These are phyloP conservation scores for Anisogramma anomala DNA, from an alignment of 2,329 filamentous ascomycete species.

Conservation along the genomic window DNA sequence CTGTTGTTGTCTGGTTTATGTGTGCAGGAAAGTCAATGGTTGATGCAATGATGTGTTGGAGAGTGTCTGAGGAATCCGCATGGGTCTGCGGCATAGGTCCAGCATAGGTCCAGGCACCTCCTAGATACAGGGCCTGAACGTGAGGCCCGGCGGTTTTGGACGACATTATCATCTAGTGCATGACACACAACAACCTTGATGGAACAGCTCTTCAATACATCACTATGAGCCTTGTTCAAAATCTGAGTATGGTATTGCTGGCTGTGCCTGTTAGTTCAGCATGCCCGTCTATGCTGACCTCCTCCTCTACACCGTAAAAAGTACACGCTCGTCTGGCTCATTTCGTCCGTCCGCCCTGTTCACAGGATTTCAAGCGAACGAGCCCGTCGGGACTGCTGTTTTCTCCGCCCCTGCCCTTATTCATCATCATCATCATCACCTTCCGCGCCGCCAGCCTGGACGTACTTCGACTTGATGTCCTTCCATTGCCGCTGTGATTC, in stretches of 20 bases:
- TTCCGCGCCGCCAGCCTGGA: conserved; percentile 58
- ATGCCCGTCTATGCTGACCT: conserved; percentile 11
- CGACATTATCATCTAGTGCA: background rate
- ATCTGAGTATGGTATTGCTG: too few relatives aligned
- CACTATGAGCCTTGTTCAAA: too few relatives aligned
- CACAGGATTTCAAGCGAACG: background rate
- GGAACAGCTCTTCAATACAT: too few relatives aligned
- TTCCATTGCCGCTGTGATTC: conserved; percentile 93
- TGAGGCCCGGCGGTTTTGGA: too few relatives aligned
- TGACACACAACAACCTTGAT: too few relatives aligned
- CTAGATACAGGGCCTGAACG: too few relatives aligned
- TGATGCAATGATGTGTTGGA: background rate
- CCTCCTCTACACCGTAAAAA: conserved; percentile 13
- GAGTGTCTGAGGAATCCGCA: too few relatives aligned
- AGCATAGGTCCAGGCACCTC: too few relatives aligned
- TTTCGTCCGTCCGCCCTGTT: background rate
- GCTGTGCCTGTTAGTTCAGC: conserved; percentile 5
- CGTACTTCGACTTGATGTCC: conserved; percentile 88
- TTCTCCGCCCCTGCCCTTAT: background rate
- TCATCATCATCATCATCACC: conserved; percentile 32
- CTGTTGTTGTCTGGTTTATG: background rate
- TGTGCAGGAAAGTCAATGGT: background rate
- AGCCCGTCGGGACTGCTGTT: background rate
- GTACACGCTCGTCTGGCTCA: conserved; percentile 4
- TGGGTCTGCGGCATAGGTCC: too few relatives aligned